Evolutionary conservation across 169 alveolate species (phyloP), one percentile per base, ranked within the genome.

Genomic region (Plasmodium malariae): DNA sequence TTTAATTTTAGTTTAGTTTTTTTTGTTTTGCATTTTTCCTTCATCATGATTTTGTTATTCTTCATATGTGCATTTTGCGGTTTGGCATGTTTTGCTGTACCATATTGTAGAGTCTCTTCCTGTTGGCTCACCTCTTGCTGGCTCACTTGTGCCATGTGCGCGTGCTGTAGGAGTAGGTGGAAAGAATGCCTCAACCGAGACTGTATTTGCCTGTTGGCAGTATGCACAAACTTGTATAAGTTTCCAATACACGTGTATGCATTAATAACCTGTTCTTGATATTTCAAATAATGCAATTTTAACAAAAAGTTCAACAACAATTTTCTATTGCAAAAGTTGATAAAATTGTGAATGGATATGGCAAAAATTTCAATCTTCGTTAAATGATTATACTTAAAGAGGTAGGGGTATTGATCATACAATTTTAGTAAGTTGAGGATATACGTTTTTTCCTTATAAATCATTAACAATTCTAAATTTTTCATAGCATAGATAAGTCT

Each of bases 281-380:
- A 60, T 76, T 45, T 60, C 11, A 76, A 19, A 45, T 43, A 54
- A 11, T 76, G 76, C 3, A 76, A 37, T 36, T 60, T 76, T 45
- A 76, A 51, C 14, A 76, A 34, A 60, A 76, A 76, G 54, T 76
- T 76, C 17, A 76, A 36, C 43, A 76, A 45, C 65, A 43, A 43
- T 45, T 76, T 76, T 76, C 60, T 76, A 45, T 76, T 76, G n/a
- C 63, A 76, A 1, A 63, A 14, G 55, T 28, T 40, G 2, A 76
- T 24, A 45, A 76, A 76, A 49, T 62, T 62, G 19, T 76, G 45
- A 17, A 76, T 17, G 28, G 76, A n/a, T 4, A 34, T 19, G 19
- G 59, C 19, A 65, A 76, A 76, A 21, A 76, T 59, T 43, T 76
- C 88, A n/a, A 63, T 45, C 26, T 76, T 59, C n/a, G 63, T 76